phyloP scores from a whole-genome alignment of 108 stramenopile species.

The Pseudonitzschia multiseries region DNA sequence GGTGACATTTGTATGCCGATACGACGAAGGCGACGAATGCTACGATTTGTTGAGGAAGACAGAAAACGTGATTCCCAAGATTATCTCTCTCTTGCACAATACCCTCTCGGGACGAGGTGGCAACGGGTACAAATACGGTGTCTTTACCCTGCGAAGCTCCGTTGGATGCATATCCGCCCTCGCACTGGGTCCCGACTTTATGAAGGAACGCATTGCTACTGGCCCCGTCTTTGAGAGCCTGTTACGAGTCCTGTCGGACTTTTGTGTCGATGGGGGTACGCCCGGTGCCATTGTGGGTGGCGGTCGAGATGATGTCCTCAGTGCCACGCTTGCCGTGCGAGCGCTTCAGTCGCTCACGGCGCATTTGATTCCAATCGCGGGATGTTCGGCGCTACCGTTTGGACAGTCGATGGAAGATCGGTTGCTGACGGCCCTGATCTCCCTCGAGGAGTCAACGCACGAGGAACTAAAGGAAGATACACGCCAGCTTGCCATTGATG shows the following conservation, averaged over 20 bases:
- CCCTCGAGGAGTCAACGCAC: slow-evolving; percentile 62
- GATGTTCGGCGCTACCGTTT: slow-evolving; percentile 74
- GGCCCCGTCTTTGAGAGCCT: slow-evolving; percentile 85
- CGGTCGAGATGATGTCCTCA: slow-evolving; percentile 78
- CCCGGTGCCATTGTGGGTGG: slow-evolving; percentile 89
- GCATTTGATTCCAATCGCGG: slow-evolving; percentile 80
- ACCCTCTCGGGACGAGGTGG: slow-evolving; percentile 86
- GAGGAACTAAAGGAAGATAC: slow-evolving; percentile 62
- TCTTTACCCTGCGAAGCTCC: slow-evolving; percentile 85
- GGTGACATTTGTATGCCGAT: slow-evolving; percentile 87
- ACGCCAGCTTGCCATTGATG: slow-evolving; percentile 64
- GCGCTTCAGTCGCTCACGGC: slow-evolving; percentile 73
- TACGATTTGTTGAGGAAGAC: slow-evolving; percentile 88
- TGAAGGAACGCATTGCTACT: slow-evolving; percentile 90
- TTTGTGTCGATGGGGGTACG: slow-evolving; percentile 89
- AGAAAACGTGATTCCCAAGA: slow-evolving; percentile 91
- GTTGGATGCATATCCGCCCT: slow-evolving; percentile 88
- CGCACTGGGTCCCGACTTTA: slow-evolving; percentile 89
- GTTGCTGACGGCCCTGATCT: slow-evolving; percentile 67
- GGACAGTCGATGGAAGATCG: slow-evolving; percentile 80
- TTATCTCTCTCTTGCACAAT: slow-evolving; percentile 83
- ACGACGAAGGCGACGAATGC: slow-evolving; percentile 87
- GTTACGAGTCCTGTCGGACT: slow-evolving; percentile 80
- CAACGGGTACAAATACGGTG: slow-evolving; percentile 91
- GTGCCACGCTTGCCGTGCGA: slow-evolving; percentile 82